A percentile compares a stretch with the other conserved stretches of the same genome.
Conservation (phyloP, 306 rosid genomes). For the Ochetophila trinervis region DNA sequence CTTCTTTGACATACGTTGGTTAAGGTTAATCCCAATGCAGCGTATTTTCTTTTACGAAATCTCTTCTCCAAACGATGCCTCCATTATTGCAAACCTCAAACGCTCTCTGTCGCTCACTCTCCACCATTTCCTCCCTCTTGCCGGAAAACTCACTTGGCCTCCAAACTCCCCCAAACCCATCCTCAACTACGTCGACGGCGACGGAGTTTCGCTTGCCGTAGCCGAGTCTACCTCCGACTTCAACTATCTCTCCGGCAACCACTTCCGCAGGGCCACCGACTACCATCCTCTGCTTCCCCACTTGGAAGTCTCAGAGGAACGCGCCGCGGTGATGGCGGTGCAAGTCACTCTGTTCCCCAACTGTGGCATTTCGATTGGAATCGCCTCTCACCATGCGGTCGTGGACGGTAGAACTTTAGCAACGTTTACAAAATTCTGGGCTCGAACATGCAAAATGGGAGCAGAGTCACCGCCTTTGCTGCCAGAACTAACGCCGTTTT, state of each 20-base stretch:
- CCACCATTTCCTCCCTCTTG: constrained; percentile 40
- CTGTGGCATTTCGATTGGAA: constrained; percentile 23
- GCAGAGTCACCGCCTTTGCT: neutral
- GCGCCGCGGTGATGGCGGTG: constrained; percentile 8
- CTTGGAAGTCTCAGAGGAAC: neutral
- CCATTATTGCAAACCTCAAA: constrained; percentile 38
- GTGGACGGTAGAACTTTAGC: constrained; percentile 14
- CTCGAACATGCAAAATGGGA: constrained; percentile 27
- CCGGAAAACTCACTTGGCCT: constrained; percentile 44
- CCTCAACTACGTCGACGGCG: constrained; percentile 27
- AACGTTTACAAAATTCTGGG: constrained; percentile 44
- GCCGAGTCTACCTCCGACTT: constrained; percentile 27
- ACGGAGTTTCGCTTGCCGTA: constrained; percentile 19
- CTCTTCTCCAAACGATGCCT: neutral
- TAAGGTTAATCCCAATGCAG: constrained; percentile 30
- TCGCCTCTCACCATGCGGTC: constrained; percentile 18
- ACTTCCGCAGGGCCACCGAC: neutral
- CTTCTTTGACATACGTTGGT: constrained; percentile 36
- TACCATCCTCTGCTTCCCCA: neutral
- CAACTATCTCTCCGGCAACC: constrained; percentile 6
- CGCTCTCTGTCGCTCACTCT: constrained; percentile 48
- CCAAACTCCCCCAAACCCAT: constrained; percentile 20
- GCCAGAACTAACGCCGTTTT: constrained; percentile 23
- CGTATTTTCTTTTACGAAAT: constrained; percentile 38
- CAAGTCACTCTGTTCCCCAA: constrained; percentile 19